Conservation (phyloP, 495 filamentous ascomycete genomes). For the Lepraria neglecta region DNA sequence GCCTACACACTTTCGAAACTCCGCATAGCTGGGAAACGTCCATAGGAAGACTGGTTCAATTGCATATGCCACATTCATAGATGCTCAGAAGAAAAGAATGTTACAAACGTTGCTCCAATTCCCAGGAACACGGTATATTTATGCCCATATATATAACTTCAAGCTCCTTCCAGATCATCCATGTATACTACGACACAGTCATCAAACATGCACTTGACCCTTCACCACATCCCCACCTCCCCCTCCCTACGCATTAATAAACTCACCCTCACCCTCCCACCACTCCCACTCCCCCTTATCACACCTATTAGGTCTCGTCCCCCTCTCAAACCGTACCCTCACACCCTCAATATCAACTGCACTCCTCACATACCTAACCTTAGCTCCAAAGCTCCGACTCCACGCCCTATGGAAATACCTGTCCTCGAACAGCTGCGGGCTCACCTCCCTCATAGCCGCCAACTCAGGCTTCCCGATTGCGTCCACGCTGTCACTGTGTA, state of each 20-base stretch:
- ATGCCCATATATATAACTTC: no score
- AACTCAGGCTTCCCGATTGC: constrained; percentile 62
- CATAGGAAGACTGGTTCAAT: no score
- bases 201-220: no score
- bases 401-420: constrained; percentile 42
- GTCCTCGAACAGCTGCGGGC: constrained; percentile 47
- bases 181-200: no score
- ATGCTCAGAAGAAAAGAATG: no score
- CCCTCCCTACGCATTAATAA: neutral
- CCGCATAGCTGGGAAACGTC: no score
- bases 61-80: no score
- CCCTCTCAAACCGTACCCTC: neutral
- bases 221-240: no score
- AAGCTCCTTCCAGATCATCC: no score
- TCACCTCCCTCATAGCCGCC: constrained; percentile 50
- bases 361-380: constrained; percentile 32
- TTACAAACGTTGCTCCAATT: no score
- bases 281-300: neutral
- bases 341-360: neutral
- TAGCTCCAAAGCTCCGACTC: constrained; percentile 44
- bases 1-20: no score
- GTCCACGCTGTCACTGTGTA: constrained; percentile 67
- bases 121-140: no score
- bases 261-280: neutral
- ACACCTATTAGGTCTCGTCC: neutral